These are phyloP conservation scores for Rickenella mellea DNA, from an alignment of 768 basidiomycete species.

Conservation along the genomic window DNA sequence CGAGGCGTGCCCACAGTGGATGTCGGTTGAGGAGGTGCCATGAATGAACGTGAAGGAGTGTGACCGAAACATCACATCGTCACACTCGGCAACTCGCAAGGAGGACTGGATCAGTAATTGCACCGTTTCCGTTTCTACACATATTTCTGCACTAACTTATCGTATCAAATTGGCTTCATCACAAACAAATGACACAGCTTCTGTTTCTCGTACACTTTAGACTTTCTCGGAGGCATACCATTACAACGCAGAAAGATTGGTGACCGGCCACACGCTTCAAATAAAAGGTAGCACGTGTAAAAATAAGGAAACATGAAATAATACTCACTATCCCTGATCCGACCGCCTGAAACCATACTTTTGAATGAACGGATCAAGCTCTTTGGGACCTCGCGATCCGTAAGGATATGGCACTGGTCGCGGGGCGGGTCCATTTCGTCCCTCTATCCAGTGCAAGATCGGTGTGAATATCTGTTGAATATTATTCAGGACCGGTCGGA, in stretches of 20 bases:
- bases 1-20: constrained; percentile 22
- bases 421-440: constrained; percentile 54
- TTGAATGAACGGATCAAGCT: constrained; percentile 65
- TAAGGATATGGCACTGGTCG: constrained; percentile 77
- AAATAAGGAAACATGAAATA: constrained; percentile 1
- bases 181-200: too few relatives aligned
- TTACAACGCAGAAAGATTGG: constrained; percentile 54
- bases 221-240: constrained; percentile 5
- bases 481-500: not conserved
- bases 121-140: too few relatives aligned
- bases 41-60: too few relatives aligned
- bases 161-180: too few relatives aligned
- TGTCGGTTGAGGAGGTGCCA: too few relatives aligned
- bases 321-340: constrained; percentile 62
- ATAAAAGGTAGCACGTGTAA: constrained; percentile 7
- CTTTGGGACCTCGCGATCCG: constrained; percentile 89
- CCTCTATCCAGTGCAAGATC: constrained; percentile 94
- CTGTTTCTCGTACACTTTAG: constrained; percentile 2
- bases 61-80: too few relatives aligned
- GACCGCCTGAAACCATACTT: constrained; percentile 73
- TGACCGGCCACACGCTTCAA: constrained; percentile 64
- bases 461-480: constrained; percentile 76
- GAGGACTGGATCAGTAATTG: too few relatives aligned
- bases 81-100: too few relatives aligned
- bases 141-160: too few relatives aligned